A percentile compares a stretch with the other conserved stretches of the same genome.
These are phyloP conservation scores for Chlorella sp. DNA, from an alignment of 139 green algal genomes.

Conservation along the genomic window DNA sequence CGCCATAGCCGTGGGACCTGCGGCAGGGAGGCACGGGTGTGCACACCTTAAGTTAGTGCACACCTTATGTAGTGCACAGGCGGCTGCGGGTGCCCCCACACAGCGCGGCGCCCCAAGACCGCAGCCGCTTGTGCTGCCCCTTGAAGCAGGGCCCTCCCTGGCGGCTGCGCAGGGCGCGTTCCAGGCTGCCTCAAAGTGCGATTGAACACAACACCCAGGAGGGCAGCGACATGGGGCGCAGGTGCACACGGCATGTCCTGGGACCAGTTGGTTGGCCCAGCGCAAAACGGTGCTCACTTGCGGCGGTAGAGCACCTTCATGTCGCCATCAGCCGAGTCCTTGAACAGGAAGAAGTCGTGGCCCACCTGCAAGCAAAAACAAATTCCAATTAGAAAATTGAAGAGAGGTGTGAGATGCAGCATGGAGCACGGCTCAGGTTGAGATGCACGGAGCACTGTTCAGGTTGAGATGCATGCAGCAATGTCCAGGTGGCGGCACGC, in stretches of 20 bases:
- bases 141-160: no score
- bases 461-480: no score
- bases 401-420: not conserved
- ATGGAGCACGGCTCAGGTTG: no score
- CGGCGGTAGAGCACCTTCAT: slow-evolving; percentile 48
- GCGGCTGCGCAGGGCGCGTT: no score
- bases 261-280: not conserved
- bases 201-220: no score
- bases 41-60: no score
- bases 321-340: slow-evolving; percentile 31
- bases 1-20: slow-evolving; percentile 62
- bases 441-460: no score
- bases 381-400: not conserved
- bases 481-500: no score
- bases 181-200: not conserved
- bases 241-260: not conserved
- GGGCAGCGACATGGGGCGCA: not conserved
- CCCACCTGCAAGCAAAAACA: slow-evolving; percentile 38
- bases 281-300: not conserved
- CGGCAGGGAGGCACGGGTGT: not conserved
- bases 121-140: not conserved
- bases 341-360: slow-evolving; percentile 53
- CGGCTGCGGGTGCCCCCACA: not conserved
- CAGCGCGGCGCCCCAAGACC: not conserved
- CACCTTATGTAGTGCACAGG: no score